Conservation (phyloP, 2,329 filamentous ascomycete species). For the Dactylonectria estremocensis region DNA sequence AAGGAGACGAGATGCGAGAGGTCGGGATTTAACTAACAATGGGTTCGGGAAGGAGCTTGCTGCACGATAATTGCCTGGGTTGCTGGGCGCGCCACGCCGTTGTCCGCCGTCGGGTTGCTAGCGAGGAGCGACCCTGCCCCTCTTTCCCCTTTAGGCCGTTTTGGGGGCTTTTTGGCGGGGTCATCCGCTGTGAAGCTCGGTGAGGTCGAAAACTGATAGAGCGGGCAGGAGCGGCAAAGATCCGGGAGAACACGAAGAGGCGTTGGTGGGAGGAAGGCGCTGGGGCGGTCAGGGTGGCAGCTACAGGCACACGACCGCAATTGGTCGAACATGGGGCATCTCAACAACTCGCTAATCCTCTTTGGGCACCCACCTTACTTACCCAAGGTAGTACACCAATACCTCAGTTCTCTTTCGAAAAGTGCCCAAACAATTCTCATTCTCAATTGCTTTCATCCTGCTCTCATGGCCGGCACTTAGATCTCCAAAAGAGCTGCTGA, state of each 20-base stretch:
- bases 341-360: slow-evolving; percentile 11
- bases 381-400: no score
- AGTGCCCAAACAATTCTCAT: no score
- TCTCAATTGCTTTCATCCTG: no score
- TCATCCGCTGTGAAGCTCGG: slow-evolving; percentile 40
- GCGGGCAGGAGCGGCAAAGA: slow-evolving; percentile 37
- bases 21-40: slow-evolving; percentile 15
- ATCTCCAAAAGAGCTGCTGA: no score
- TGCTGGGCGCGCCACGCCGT: slow-evolving; percentile 23
- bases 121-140: slow-evolving; percentile 35
- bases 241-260: slow-evolving; percentile 27
- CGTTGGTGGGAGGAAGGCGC: slow-evolving; percentile 17
- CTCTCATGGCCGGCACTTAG: no score
- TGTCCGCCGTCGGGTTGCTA: slow-evolving; percentile 1
- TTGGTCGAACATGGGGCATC: slow-evolving; percentile 8
- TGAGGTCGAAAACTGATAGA: slow-evolving; percentile 44
- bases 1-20: not conserved
- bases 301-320: slow-evolving; percentile 13
- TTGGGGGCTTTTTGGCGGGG: slow-evolving; percentile 19
- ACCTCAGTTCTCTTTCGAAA: not conserved
- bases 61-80: slow-evolving; percentile 45
- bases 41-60: slow-evolving; percentile 26
- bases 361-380: not conserved
- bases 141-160: slow-evolving; percentile 42
- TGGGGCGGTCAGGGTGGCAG: slow-evolving; percentile 1